Conservation (phyloP, 2,329 filamentous ascomycete genomes). For the Fusarium nanum region DNA sequence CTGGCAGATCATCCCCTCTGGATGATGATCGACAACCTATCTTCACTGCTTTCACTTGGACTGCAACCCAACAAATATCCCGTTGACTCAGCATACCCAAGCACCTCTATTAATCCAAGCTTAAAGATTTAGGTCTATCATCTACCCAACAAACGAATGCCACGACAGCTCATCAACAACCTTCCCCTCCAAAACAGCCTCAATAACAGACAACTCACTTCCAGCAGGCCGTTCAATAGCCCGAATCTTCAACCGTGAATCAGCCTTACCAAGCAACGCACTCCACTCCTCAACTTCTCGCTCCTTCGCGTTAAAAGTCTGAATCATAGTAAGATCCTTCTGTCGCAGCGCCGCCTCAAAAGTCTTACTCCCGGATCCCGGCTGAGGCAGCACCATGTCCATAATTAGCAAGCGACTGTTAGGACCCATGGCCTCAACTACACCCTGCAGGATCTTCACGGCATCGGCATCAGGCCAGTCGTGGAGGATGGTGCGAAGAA, state of each 20-base stretch:
- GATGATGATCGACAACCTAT: neutral
- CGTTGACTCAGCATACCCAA: neutral
- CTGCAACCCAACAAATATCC: too few relatives aligned
- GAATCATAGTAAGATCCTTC: slow-evolving; percentile 41
- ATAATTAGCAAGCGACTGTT: slow-evolving; percentile 32
- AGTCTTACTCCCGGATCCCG: slow-evolving; percentile 3
- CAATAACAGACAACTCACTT: slow-evolving; percentile 31
- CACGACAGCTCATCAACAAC: neutral
- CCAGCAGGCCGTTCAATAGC: slow-evolving; percentile 26
- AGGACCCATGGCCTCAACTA: slow-evolving; percentile 10
- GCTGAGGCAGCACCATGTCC: slow-evolving; percentile 37
- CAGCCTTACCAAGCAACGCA: slow-evolving; percentile 8
- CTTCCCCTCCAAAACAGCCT: slow-evolving; percentile 1
- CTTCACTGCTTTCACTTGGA: neutral
- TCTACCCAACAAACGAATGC: neutral
- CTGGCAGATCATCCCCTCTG: neutral
- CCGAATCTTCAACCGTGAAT: slow-evolving; percentile 9
- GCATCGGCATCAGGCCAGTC: slow-evolving; percentile 53
- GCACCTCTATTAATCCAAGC: neutral
- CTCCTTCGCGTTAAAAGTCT: slow-evolving; percentile 32
- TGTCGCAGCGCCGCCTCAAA: slow-evolving; percentile 28
- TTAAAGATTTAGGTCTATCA: neutral
- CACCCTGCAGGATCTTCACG: slow-evolving; percentile 44
- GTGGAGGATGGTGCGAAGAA: slow-evolving; percentile 49
- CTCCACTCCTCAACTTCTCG: slow-evolving; percentile 30